Percentiles rank a stretch among this genome's conserved stretches.
These are phyloP conservation scores for Coemansia sp. DNA, from an alignment of 192 early-diverging fungal species.

Conservation along the genomic window DNA sequence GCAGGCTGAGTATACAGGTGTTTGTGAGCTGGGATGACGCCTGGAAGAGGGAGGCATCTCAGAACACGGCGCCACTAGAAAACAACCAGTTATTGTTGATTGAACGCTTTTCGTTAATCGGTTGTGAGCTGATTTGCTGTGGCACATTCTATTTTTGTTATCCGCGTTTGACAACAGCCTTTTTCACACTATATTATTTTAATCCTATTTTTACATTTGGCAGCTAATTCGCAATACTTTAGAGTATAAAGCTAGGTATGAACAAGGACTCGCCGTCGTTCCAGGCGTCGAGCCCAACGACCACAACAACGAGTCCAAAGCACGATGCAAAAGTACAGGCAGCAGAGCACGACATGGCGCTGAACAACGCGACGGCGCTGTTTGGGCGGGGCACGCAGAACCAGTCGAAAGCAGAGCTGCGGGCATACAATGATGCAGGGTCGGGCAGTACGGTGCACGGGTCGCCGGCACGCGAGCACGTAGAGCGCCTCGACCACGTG, in stretches of 20 bases:
- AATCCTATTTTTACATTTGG: too few relatives aligned
- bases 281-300: slow-evolving; percentile 8
- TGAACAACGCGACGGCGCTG: slow-evolving; percentile 38
- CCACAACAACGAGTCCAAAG: slow-evolving; percentile 3
- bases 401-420: too few relatives aligned
- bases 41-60: too few relatives aligned
- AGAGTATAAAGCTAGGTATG: not conserved
- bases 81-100: not conserved
- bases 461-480: slow-evolving; percentile 9
- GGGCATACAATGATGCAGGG: not conserved
- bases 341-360: slow-evolving; percentile 5
- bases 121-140: not conserved
- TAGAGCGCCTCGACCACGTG: not conserved
- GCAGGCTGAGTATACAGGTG: too few relatives aligned
- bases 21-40: too few relatives aligned
- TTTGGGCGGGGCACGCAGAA: slow-evolving; percentile 12
- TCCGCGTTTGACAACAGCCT: not conserved
- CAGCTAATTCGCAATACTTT: too few relatives aligned
- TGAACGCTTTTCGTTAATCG: not conserved
- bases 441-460: slow-evolving; percentile 33
- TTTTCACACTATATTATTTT: not conserved
- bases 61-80: too few relatives aligned
- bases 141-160: not conserved
- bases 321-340: not conserved
- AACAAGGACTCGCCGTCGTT: slow-evolving; percentile 11